Evolutionary conservation across 1,284 basidiomycete genomes (phyloP).

Genomic region (Meira nashicola): DNA sequence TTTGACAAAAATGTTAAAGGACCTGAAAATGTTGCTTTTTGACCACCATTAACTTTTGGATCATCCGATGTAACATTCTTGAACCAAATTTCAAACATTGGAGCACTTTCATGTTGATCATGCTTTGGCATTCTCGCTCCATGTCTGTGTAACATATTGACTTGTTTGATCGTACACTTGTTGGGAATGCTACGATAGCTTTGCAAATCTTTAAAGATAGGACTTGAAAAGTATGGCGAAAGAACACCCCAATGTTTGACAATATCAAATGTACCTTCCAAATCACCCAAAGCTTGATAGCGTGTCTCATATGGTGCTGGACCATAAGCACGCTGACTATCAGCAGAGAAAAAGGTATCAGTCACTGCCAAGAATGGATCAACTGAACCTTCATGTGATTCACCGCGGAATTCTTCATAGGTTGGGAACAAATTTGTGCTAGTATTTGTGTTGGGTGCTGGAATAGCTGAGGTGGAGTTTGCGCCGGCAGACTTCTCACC

Average conservation of each 20-base stretch:
- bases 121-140: slow-evolving; percentile 10
- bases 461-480: neutral
- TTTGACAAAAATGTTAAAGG: slow-evolving; percentile 39
- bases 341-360: neutral
- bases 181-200: slow-evolving; percentile 17
- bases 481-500: neutral
- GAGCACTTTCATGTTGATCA: slow-evolving; percentile 16
- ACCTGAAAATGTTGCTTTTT: slow-evolving; percentile 28
- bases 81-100: slow-evolving; percentile 22
- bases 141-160: slow-evolving; percentile 29
- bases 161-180: slow-evolving; percentile 28
- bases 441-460: neutral
- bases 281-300: slow-evolving; percentile 11
- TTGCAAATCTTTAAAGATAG: slow-evolving; percentile 26
- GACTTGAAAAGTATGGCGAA: slow-evolving; percentile 30
- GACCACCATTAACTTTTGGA: neutral
- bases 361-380: slow-evolving; percentile 5
- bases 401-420: slow-evolving; percentile 2
- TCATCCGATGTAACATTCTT: slow-evolving; percentile 13
- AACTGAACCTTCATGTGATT: neutral
- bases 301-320: slow-evolving; percentile 8
- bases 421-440: neutral
- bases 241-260: slow-evolving; percentile 31
- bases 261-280: neutral
- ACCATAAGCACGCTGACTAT: neutral